These are phyloP conservation scores for Dothistroma pini DNA, from an alignment of 2,329 filamentous ascomycete species.

Conservation along the genomic window DNA sequence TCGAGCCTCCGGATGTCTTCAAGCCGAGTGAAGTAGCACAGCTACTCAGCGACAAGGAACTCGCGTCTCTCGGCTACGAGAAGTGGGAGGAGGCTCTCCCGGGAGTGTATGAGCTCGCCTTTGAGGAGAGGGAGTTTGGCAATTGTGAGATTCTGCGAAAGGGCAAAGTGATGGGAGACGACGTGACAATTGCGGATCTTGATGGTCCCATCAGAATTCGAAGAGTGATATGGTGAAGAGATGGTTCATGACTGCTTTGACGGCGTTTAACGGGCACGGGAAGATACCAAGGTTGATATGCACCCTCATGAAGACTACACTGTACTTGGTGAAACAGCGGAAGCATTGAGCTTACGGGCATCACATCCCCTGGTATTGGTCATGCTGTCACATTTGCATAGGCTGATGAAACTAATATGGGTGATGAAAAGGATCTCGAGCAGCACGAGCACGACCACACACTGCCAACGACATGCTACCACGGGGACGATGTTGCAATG, in stretches of 20 bases:
- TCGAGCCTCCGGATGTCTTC: conserved; percentile 46
- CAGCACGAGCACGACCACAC: too few species aligned
- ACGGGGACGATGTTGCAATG: too few species aligned
- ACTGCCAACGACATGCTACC: too few species aligned
- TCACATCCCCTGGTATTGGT: too few species aligned
- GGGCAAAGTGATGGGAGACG: conserved; percentile 39
- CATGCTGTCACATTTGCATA: too few species aligned
- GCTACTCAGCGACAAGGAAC: conserved; percentile 40
- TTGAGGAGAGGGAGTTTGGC: conserved; percentile 43
- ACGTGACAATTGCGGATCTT: conserved; percentile 38
- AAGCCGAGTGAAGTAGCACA: conserved; percentile 50
- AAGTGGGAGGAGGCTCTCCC: conserved; percentile 48
- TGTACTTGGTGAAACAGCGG: too few species aligned
- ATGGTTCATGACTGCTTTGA: not conserved
- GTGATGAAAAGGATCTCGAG: too few species aligned
- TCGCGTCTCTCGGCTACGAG: conserved; percentile 35
- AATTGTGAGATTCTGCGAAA: conserved; percentile 49
- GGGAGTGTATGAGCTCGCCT: conserved; percentile 43
- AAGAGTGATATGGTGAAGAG: conserved; percentile 20
- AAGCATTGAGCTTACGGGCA: too few species aligned
- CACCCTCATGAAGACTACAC: not conserved
- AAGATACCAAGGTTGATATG: not conserved
- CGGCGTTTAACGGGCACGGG: not conserved
- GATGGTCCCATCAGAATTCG: conserved; percentile 45
- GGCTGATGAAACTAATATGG: too few species aligned